A percentile compares a stretch with the other conserved stretches of the same genome.
These are phyloP conservation scores for Vitis labrusca DNA, from an alignment of 164 flowering plant species.

Conservation along the genomic window DNA sequence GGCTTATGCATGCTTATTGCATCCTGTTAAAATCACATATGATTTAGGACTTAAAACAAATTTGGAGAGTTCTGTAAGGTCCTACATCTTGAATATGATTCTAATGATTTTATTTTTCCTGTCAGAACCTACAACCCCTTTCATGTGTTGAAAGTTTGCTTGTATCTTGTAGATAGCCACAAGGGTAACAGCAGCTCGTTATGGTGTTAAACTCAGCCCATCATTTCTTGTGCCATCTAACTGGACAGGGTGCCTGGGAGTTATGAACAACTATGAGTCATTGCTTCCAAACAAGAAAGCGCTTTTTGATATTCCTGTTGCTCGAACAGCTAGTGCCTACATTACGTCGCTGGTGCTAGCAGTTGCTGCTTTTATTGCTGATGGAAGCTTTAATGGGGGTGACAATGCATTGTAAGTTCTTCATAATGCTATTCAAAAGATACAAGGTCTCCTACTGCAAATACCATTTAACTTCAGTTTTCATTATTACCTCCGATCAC, in stretches of 20 bases:
- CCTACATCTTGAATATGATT: not conserved
- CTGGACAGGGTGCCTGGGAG: slow-evolving; percentile 98
- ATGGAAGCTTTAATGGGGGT: slow-evolving; percentile 97
- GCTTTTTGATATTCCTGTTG: slow-evolving; percentile 91
- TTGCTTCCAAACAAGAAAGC: slow-evolving; percentile 90
- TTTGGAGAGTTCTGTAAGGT: not conserved
- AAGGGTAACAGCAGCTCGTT: slow-evolving; percentile 81
- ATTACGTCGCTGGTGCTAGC: slow-evolving; percentile 80
- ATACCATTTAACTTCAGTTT: too few relatives aligned
- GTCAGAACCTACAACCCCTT: not conserved
- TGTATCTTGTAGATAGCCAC: slow-evolving; percentile 67
- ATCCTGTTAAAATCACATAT: too few relatives aligned
- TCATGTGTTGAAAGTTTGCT: not conserved
- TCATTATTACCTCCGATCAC: too few relatives aligned
- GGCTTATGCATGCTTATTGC: too few relatives aligned
- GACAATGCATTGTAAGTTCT: slow-evolving; percentile 89
- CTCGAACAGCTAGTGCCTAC: slow-evolving; percentile 95
- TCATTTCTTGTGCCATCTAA: slow-evolving; percentile 95
- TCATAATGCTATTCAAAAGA: not conserved
- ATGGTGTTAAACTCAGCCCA: slow-evolving; percentile 89
- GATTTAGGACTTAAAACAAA: not conserved
- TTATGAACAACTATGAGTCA: slow-evolving; percentile 91
- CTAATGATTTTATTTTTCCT: too few relatives aligned
- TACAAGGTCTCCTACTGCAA: too few relatives aligned
- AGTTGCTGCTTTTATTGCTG: slow-evolving; percentile 78